Base-by-base conservation (phyloP, 495 filamentous ascomycete genomes). In the Neurospora sp. region DNA sequence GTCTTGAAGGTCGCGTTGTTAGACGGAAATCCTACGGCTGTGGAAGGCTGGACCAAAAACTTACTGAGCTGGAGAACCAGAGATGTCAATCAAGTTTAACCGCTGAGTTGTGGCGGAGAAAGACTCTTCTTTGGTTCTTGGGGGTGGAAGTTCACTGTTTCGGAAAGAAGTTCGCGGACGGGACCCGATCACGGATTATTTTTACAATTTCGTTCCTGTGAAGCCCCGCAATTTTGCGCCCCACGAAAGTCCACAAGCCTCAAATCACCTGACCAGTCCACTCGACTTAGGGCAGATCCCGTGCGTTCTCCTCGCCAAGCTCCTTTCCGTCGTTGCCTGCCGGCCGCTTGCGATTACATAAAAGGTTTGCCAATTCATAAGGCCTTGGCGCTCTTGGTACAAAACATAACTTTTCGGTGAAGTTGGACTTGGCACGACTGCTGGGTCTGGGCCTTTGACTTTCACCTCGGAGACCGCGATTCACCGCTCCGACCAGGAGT, bases 71-170 rank as follows among this genome's bases (percentile, higher is more conserved):
- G 69, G 71, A 82, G 84, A 86, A 86, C 85, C 83, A 84, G 85
- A 86, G 85, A 85, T 78, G 84, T 85, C 85, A 86, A 86, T 86
- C 85, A 81, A 42, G 75, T 86, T 86, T 86, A 86, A 86, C 85
- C 85, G 85, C 85, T 72, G 70, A 73, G 77, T 81, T 81, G 81
- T 77, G 53, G 85, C 85, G 85, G 85, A 86, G 85, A 86, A 85
- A 86, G 85, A 86, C 82, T 83, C 84, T 86, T 86, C 84, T 76
- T 81, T 82, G 53, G 83, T 85, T 83, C 84, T 81, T 65, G 78
- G 76, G 72, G 75, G 75, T 68, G 59, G 68, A 73, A 72, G 74
- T 39, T 77, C 75, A 72, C 71, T 70, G 69, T 39, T 76, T 71
- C 68, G 48, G 71, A 41, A 20, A 68, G 75, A 75, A 76, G 76